A percentile compares a stretch with the other conserved stretches of the same genome.
phyloP scores from a whole-genome alignment of 257 asterid species.

The Anisodus tanguticus region DNA sequence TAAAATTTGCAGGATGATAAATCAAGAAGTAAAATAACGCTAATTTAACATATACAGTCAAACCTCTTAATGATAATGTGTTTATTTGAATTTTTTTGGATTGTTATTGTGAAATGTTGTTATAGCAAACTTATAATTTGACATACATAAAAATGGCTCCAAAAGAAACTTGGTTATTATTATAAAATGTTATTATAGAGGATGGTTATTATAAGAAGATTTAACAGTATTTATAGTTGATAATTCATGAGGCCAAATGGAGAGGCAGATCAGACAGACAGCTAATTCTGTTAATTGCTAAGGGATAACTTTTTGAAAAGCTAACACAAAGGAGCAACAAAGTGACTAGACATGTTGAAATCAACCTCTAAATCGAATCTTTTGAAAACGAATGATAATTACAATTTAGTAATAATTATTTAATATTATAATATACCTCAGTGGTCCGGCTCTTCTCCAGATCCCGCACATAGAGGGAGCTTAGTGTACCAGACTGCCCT shows the following conservation, averaged over 20 bases:
- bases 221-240: too few species aligned
- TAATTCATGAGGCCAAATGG: background rate
- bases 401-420: background rate
- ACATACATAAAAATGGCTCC: too few species aligned
- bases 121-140: background rate
- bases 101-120: background rate
- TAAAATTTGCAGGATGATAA: background rate
- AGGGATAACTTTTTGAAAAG: background rate
- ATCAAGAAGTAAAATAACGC: background rate
- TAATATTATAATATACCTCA: too few species aligned
- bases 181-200: background rate
- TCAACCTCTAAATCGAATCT: conserved; percentile 19
- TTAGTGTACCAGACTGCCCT: too few species aligned
- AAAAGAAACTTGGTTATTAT: too few species aligned
- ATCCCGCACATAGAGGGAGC: too few species aligned
- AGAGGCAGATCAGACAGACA: background rate
- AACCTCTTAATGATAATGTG: too few species aligned
- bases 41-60: too few species aligned
- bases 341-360: conserved; percentile 26
- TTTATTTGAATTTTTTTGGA: too few species aligned
- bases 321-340: background rate
- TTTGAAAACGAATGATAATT: background rate
- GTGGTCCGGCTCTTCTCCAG: too few species aligned
- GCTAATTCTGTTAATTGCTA: conserved; percentile 19
- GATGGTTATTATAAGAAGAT: too few species aligned